Evolutionary conservation across 352 stramenopile genomes (phyloP).

Genomic region (Blastocystis sp.): DNA sequence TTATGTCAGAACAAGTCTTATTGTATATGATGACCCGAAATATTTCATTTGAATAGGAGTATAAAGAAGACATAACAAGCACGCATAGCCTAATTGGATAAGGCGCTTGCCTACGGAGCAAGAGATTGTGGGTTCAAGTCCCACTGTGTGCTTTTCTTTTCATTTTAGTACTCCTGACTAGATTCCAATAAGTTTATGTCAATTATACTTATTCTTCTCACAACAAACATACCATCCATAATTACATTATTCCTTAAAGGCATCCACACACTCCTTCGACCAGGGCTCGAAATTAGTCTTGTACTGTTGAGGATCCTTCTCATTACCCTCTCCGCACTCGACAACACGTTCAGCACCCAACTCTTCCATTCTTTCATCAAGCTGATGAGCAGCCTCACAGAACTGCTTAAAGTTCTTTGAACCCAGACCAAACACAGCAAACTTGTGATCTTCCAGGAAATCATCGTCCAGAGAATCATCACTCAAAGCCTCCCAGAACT

Average conservation of each 20-base stretch:
- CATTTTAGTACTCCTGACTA: background rate
- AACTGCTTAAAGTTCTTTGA: constrained; percentile 58
- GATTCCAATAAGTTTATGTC: background rate
- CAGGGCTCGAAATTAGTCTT: constrained; percentile 54
- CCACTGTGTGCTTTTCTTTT: constrained; percentile 51
- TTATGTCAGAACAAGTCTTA: background rate
- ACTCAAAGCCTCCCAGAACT: constrained; percentile 60
- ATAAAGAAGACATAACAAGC: background rate
- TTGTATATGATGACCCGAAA: no score
- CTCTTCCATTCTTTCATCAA: constrained; percentile 58
- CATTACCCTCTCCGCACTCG: constrained; percentile 57
- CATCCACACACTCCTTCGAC: constrained; percentile 45
- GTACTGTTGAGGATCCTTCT: constrained; percentile 61
- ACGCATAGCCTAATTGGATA: constrained; percentile 54
- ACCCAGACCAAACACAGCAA: constrained; percentile 56
- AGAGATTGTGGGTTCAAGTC: constrained; percentile 53
- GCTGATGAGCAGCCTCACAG: constrained; percentile 44
- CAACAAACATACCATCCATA: background rate
- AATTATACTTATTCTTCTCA: background rate
- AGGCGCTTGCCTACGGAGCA: constrained; percentile 48
- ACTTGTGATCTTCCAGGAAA: constrained; percentile 54
- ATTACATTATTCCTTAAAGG: constrained; percentile 46
- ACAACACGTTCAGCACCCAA: constrained; percentile 57
- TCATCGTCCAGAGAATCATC: constrained; percentile 41
- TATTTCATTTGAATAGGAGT: background rate